These are phyloP conservation scores for Linnemannia exigua DNA, from an alignment of 192 early-diverging fungal genomes.

Conservation along the genomic window DNA sequence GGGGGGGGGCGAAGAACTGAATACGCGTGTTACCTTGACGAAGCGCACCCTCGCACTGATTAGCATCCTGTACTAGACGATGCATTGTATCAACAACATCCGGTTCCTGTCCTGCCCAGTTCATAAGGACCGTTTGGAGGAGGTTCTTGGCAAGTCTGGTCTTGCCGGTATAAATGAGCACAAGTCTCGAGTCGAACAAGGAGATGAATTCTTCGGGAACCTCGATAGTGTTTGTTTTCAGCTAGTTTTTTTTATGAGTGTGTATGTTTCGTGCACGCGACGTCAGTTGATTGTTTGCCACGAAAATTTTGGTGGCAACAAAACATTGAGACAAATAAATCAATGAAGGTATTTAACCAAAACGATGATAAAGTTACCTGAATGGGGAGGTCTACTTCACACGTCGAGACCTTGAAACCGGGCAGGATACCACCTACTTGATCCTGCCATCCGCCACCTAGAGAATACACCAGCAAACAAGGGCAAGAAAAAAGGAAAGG, in stretches of 20 bases:
- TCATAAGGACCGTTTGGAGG: conserved; percentile 38
- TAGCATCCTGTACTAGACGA: conserved; percentile 34
- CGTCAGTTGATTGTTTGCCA: too few species aligned
- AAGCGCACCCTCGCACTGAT: conserved; percentile 23
- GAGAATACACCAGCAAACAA: not conserved
- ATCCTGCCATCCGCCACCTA: conserved; percentile 57
- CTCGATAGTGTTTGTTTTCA: conserved; percentile 22
- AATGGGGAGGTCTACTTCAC: conserved; percentile 33
- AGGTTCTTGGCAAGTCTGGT: conserved; percentile 55
- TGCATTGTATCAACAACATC: conserved; percentile 43
- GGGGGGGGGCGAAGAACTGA: not conserved
- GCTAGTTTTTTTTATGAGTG: not conserved
- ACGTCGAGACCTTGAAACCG: conserved; percentile 39
- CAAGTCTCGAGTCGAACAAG: conserved; percentile 22
- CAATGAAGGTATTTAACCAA: too few species aligned
- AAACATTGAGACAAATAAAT: too few species aligned
- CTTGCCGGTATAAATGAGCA: conserved; percentile 50
- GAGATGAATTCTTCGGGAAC: conserved; percentile 18
- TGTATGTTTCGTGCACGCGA: not conserved
- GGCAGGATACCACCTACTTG: conserved; percentile 46
- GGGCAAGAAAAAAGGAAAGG: not conserved
- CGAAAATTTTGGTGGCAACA: too few species aligned
- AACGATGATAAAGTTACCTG: conserved; percentile 20
- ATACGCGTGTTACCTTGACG: conserved; percentile 22
- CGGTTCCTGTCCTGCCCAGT: conserved; percentile 33